Conservation (phyloP, 495 filamentous ascomycete genomes). For the Diplogelasinospora grovesii region DNA sequence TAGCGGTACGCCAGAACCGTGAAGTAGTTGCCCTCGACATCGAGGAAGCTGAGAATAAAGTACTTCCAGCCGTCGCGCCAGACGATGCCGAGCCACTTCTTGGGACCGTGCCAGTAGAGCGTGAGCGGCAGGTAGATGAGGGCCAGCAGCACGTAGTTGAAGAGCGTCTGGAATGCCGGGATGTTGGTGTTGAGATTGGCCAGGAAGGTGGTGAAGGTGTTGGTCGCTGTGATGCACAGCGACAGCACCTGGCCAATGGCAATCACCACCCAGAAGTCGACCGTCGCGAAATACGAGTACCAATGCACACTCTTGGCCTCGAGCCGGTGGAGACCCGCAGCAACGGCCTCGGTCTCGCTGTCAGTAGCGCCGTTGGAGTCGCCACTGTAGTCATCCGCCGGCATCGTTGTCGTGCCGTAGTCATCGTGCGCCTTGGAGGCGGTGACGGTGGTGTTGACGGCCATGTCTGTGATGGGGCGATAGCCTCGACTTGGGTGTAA, state of each 20-base stretch:
- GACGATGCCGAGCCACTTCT: slow-evolving; percentile 58
- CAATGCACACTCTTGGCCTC: slow-evolving; percentile 48
- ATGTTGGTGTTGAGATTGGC: slow-evolving; percentile 63
- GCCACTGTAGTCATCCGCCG: slow-evolving; percentile 2
- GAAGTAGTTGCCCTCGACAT: slow-evolving; percentile 97
- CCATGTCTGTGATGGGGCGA: slow-evolving; percentile 1
- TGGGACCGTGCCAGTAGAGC: slow-evolving; percentile 72
- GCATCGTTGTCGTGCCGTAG: slow-evolving; percentile 9
- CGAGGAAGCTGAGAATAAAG: slow-evolving; percentile 82
- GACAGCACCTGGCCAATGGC: slow-evolving; percentile 79
- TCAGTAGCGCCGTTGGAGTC: slow-evolving; percentile 11
- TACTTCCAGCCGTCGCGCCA: slow-evolving; percentile 84
- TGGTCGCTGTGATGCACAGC: slow-evolving; percentile 81
- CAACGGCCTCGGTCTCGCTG: slow-evolving; percentile 24
- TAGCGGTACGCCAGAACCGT: slow-evolving; percentile 90
- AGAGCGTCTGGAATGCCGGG: slow-evolving; percentile 94
- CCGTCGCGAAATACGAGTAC: slow-evolving; percentile 76
- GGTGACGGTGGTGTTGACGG: slow-evolving; percentile 3
- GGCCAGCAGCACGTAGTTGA: slow-evolving; percentile 85
- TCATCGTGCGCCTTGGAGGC: slow-evolving; percentile 14
- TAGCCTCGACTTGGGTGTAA: background rate
- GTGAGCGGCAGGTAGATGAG: slow-evolving; percentile 77
- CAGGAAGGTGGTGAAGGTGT: slow-evolving; percentile 80
- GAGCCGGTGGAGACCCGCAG: slow-evolving; percentile 34
- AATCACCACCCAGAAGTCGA: slow-evolving; percentile 81